Conservation (phyloP, 2,329 filamentous ascomycete species). For the Pestalotiopsis sp. region DNA sequence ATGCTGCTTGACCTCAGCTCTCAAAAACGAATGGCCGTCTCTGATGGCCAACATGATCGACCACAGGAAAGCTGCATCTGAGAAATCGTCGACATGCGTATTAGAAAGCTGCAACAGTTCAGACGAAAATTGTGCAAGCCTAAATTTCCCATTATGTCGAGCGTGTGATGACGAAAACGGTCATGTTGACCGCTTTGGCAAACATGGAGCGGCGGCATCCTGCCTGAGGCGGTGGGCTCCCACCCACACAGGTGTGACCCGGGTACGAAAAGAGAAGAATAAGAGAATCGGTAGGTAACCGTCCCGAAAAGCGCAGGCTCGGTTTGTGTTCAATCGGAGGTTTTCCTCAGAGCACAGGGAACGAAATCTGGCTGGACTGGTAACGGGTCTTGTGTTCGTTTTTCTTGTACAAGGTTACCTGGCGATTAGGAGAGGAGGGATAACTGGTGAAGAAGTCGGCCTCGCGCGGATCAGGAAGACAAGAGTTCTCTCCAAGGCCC, state of each 20-base stretch:
- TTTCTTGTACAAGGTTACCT: background rate
- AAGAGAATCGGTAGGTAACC: conserved; percentile 4
- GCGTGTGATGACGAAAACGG: conserved; percentile 8
- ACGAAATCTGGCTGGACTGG: background rate
- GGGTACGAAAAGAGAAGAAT: conserved; percentile 7
- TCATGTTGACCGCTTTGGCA: conserved; percentile 13
- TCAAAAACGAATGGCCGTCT: background rate
- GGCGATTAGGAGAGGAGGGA: background rate
- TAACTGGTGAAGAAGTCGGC: background rate
- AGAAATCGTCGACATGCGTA: conserved; percentile 3
- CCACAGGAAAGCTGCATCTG: background rate
- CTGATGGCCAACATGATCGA: background rate
- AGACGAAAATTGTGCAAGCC: conserved; percentile 9
- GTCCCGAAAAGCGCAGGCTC: conserved; percentile 5
- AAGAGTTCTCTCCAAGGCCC: background rate
- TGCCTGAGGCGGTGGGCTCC: background rate
- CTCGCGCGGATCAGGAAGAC: background rate
- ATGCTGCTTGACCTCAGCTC: background rate
- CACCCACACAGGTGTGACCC: background rate
- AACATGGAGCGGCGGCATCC: conserved; percentile 7
- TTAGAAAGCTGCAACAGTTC: background rate
- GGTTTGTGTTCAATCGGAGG: conserved; percentile 11
- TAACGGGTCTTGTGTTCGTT: background rate
- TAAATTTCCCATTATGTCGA: conserved; percentile 1
- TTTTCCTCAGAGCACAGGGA: conserved; percentile 9